Percentiles rank a stretch among this genome's conserved stretches.
Evolutionary conservation across 2,329 filamentous ascomycete genomes (phyloP).

Genomic region (Graphiopsis chlorocephala): DNA sequence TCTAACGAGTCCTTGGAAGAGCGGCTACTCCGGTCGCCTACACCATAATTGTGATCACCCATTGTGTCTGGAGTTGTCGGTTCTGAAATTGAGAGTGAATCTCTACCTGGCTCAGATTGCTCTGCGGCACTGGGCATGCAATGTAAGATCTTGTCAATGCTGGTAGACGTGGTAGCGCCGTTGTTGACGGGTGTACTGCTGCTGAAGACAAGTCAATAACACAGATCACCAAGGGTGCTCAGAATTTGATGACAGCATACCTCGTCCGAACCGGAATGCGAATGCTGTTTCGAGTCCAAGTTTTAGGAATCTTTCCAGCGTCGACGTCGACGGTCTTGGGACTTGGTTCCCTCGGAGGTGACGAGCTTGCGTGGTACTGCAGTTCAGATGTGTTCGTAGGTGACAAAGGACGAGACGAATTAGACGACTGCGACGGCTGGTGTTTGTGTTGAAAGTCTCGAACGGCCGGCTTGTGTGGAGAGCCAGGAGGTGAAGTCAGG

Average conservation of each 20-base stretch:
- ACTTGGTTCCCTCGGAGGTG: background rate
- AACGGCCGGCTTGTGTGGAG: background rate
- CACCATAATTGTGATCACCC: conserved; percentile 20
- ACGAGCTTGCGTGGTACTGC: conserved; percentile 2
- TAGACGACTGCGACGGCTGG: background rate
- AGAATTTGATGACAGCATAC: background rate
- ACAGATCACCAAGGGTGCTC: background rate
- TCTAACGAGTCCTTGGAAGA: conserved; percentile 37
- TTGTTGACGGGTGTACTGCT: background rate
- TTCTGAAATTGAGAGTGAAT: conserved; percentile 4
- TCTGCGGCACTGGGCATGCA: conserved; percentile 5
- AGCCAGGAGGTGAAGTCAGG: background rate
- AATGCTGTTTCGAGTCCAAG: conserved; percentile 2
- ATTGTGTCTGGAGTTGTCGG: conserved; percentile 20
- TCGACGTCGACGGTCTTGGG: background rate
- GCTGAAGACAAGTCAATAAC: background rate
- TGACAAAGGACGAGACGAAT: background rate
- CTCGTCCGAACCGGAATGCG: conserved; percentile 5
- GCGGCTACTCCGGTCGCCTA: conserved; percentile 33
- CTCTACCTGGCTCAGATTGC: background rate
- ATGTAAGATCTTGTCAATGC: conserved; percentile 9
- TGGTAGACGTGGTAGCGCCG: background rate
- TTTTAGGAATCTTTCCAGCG: background rate
- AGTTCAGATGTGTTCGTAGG: background rate
- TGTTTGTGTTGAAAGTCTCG: conserved; percentile 1